These are phyloP conservation scores for Eragrostis tef DNA, from an alignment of 202 grass and related monocot species.

Conservation along the genomic window DNA sequence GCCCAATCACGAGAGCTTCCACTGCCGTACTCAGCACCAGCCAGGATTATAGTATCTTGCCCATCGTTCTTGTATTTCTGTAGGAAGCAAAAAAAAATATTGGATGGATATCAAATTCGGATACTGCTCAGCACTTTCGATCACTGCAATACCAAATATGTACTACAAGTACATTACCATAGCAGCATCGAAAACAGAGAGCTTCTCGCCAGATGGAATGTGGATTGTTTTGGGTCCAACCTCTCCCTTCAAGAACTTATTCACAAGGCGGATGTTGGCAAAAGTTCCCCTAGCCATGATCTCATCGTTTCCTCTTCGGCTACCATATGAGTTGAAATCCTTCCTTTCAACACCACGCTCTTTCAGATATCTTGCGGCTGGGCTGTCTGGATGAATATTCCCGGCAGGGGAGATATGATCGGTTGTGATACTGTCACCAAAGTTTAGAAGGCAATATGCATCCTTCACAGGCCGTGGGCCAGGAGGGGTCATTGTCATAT, in stretches of 20 bases:
- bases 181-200: slow-evolving; percentile 81
- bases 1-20: slow-evolving; percentile 96
- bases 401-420: slow-evolving; percentile 96
- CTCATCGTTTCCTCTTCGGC: slow-evolving; percentile 89
- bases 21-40: slow-evolving; percentile 90
- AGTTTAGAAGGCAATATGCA: slow-evolving; percentile 96
- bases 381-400: slow-evolving; percentile 86
- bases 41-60: slow-evolving; percentile 78
- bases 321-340: slow-evolving; percentile 96
- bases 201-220: slow-evolving; percentile 82
- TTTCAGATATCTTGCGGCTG: slow-evolving; percentile 78
- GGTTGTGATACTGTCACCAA: slow-evolving; percentile 97
- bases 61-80: slow-evolving; percentile 93
- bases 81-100: slow-evolving; percentile 41
- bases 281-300: slow-evolving; percentile 98
- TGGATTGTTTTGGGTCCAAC: slow-evolving; percentile 85
- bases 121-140: not conserved
- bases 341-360: slow-evolving; percentile 79
- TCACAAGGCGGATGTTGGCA: slow-evolving; percentile 94
- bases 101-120: slow-evolving; percentile 4
- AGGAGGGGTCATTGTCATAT: slow-evolving; percentile 94
- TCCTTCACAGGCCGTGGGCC: slow-evolving; percentile 84
- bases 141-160: slow-evolving; percentile 15
- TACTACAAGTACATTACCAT: slow-evolving; percentile 51
- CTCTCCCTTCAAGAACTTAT: slow-evolving; percentile 94